These are phyloP conservation scores for Cutaneotrichosporon cavernicola DNA, from an alignment of 1,284 basidiomycete species.

Conservation along the genomic window DNA sequence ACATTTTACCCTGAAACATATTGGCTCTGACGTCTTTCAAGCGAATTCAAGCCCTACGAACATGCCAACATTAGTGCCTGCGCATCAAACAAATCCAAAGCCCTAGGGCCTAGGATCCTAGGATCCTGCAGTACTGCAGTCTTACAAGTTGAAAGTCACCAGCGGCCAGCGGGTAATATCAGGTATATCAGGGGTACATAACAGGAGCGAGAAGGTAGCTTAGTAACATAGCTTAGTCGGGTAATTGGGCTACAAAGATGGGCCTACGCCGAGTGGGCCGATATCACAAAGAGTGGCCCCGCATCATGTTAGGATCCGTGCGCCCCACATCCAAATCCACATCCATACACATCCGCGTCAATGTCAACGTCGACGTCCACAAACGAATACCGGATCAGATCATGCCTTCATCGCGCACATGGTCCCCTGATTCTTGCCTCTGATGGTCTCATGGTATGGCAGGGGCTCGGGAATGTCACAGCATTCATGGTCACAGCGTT, in stretches of 20 bases:
- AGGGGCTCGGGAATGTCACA: no score
- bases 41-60: no score
- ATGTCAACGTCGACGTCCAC: no score
- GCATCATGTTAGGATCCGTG: background rate
- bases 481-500: background rate
- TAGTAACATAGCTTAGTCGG: background rate
- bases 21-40: background rate
- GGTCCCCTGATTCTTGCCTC: background rate
- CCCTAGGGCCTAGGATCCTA: no score
- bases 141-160: background rate
- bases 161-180: slow-evolving; percentile 2
- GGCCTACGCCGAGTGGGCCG: slow-evolving; percentile 12
- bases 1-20: background rate
- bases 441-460: background rate
- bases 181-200: background rate
- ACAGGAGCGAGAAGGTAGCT: background rate
- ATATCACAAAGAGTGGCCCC: slow-evolving; percentile 3
- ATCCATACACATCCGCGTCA: no score
- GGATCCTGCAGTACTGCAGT: no score
- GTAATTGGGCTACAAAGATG: slow-evolving; percentile 7
- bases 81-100: background rate
- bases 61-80: background rate
- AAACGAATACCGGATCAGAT: background rate
- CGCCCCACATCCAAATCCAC: background rate
- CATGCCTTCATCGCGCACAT: background rate